These are phyloP conservation scores for Linnemannia exigua DNA, from an alignment of 192 early-diverging fungal species.

Conservation along the genomic window DNA sequence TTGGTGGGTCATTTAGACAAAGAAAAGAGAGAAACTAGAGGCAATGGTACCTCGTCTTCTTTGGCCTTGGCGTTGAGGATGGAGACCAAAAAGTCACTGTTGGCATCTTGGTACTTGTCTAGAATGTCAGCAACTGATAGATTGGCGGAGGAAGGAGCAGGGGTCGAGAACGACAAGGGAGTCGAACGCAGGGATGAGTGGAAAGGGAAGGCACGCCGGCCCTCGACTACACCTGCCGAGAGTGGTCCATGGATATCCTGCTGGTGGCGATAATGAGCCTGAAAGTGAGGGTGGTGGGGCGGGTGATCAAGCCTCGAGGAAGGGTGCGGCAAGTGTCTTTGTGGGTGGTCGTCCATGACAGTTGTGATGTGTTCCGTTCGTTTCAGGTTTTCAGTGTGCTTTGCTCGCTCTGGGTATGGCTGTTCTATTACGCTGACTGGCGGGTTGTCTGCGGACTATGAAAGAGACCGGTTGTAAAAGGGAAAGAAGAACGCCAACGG, in stretches of 20 bases:
- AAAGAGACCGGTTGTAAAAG: background rate
- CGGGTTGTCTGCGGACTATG: background rate
- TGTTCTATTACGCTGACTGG: background rate
- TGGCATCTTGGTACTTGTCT: conserved; percentile 54
- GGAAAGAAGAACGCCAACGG: background rate
- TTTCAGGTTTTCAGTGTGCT: too few species aligned
- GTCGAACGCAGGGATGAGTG: conserved; percentile 13
- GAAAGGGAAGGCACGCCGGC: conserved; percentile 41
- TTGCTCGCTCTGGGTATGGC: too few species aligned
- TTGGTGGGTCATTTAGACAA: background rate
- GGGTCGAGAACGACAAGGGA: conserved; percentile 5
- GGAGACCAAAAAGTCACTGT: conserved; percentile 49
- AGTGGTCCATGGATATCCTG: conserved; percentile 51
- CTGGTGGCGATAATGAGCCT: conserved; percentile 30
- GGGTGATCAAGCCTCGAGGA: background rate
- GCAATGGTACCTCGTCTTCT: conserved; percentile 41
- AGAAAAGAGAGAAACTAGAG: background rate
- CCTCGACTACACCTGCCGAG: conserved; percentile 46
- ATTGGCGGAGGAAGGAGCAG: background rate
- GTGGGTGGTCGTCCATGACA: conserved; percentile 40
- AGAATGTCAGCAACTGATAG: conserved; percentile 47
- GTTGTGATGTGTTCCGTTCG: too few species aligned
- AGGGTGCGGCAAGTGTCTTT: conserved; percentile 13
- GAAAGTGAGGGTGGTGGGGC: conserved; percentile 25
- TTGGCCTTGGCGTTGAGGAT: conserved; percentile 53